These are phyloP conservation scores for Mortierella sp. DNA, from an alignment of 371 early-diverging fungal genomes.

Conservation along the genomic window DNA sequence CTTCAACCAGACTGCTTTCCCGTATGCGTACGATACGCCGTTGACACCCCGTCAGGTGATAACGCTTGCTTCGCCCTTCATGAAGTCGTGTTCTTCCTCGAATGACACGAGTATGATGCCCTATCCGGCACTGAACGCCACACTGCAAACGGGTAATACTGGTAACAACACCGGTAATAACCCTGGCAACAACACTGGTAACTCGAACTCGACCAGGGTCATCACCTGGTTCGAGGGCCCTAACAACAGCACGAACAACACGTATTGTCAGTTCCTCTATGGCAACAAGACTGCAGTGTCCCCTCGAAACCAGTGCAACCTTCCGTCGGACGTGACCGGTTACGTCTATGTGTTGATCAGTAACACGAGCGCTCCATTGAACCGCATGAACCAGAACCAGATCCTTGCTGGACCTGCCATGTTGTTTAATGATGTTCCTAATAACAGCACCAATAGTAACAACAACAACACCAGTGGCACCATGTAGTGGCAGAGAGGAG, in stretches of 20 bases:
- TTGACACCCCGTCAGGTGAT: slow-evolving; percentile 3
- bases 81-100: slow-evolving; percentile 24
- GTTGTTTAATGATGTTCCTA: slow-evolving; percentile 21
- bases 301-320: slow-evolving; percentile 15
- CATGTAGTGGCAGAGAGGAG: no score
- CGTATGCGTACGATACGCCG: slow-evolving; percentile 23
- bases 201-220: slow-evolving; percentile 8
- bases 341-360: slow-evolving; percentile 35
- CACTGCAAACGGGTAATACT: slow-evolving; percentile 4
- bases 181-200: no score
- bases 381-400: background rate
- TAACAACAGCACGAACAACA: background rate
- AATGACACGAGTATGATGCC: slow-evolving; percentile 11
- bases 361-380: slow-evolving; percentile 7
- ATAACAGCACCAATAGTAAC: background rate
- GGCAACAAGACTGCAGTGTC: slow-evolving; percentile 13
- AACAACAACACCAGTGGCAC: no score
- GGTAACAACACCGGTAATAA: no score
- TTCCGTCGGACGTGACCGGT: slow-evolving; percentile 21
- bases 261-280: slow-evolving; percentile 38
- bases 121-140: slow-evolving; percentile 13
- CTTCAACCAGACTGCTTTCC: slow-evolving; percentile 8
- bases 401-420: slow-evolving; percentile 39
- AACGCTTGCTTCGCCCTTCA: slow-evolving; percentile 8
- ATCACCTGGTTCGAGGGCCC: slow-evolving; percentile 11